Conservation (phyloP, 139 green algal species). For the Tetradesmus obliquus region DNA sequence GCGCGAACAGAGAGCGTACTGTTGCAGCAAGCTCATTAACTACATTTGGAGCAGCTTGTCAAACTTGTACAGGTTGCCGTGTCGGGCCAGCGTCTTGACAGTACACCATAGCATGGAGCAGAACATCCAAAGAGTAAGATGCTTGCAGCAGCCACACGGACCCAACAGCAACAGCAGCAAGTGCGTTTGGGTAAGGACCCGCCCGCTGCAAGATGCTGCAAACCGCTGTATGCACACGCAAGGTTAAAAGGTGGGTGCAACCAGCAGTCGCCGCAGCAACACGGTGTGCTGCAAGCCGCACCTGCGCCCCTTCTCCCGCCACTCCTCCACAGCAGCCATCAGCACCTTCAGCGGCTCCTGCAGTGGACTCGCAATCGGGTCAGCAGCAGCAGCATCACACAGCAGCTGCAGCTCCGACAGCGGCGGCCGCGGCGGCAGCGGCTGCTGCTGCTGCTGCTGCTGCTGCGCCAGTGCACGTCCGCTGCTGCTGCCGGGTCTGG, state of each 20-base stretch:
- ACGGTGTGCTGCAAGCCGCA: background rate
- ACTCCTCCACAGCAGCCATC: constrained; percentile 6
- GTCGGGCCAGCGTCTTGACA: background rate
- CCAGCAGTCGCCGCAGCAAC: too few relatives aligned
- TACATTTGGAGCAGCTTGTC: constrained; percentile 22
- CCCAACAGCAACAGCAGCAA: constrained; percentile 8
- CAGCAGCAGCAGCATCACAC: constrained; percentile 31
- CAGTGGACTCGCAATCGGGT: background rate
- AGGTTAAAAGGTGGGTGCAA: too few relatives aligned
- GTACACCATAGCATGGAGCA: background rate
- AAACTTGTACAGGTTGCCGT: background rate
- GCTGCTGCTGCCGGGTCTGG: constrained; percentile 6
- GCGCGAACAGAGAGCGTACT: background rate
- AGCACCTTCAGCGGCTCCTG: constrained; percentile 13
- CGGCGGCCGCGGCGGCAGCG: background rate
- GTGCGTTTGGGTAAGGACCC: too few relatives aligned
- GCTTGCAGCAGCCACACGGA: background rate
- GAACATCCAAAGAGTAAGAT: background rate
- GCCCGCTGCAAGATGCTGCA: too few relatives aligned
- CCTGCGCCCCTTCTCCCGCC: constrained; percentile 16
- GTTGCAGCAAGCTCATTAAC: too few relatives aligned
- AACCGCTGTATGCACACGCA: background rate
- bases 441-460: background rate
- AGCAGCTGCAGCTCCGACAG: constrained; percentile 24
- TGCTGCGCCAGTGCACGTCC: background rate